These are phyloP conservation scores for Apiospora marii DNA, from an alignment of 2,329 filamentous ascomycete genomes.

Conservation along the genomic window DNA sequence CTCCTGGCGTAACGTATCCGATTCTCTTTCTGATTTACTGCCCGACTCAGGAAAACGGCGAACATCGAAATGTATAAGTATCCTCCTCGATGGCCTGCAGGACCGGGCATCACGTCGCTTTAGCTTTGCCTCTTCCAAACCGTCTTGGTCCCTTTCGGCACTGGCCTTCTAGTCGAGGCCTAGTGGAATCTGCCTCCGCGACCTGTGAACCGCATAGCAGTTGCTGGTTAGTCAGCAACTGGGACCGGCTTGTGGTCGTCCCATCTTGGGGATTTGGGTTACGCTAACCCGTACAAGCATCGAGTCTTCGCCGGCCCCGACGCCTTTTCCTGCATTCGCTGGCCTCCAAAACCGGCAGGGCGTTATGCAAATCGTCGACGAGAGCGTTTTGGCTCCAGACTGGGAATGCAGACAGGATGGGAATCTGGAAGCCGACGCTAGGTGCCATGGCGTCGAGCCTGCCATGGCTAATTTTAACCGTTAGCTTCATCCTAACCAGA, in stretches of 20 bases:
- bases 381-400: not conserved
- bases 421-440: slow-evolving; percentile 15
- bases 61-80: slow-evolving; percentile 5
- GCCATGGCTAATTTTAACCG: slow-evolving; percentile 13
- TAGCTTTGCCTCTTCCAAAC: not conserved
- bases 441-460: not conserved
- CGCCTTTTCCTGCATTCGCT: not conserved
- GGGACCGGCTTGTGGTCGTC: not conserved
- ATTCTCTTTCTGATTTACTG: not conserved
- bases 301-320: slow-evolving; percentile 11
- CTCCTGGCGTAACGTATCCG: not conserved
- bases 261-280: not conserved
- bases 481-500: not conserved
- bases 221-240: not conserved
- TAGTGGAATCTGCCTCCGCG: not conserved
- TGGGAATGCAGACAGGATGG: slow-evolving; percentile 1
- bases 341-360: not conserved
- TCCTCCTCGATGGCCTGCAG: not conserved
- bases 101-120: not conserved
- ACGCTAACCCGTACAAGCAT: slow-evolving; percentile 4
- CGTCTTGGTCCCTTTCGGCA: not conserved
- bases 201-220: not conserved
- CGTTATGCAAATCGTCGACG: not conserved
- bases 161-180: not conserved
- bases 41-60: slow-evolving; percentile 1